A percentile compares a stretch with the other conserved stretches of the same genome.
Conservation (phyloP, 2,329 filamentous ascomycete genomes). For the Orbilia oligospora region DNA sequence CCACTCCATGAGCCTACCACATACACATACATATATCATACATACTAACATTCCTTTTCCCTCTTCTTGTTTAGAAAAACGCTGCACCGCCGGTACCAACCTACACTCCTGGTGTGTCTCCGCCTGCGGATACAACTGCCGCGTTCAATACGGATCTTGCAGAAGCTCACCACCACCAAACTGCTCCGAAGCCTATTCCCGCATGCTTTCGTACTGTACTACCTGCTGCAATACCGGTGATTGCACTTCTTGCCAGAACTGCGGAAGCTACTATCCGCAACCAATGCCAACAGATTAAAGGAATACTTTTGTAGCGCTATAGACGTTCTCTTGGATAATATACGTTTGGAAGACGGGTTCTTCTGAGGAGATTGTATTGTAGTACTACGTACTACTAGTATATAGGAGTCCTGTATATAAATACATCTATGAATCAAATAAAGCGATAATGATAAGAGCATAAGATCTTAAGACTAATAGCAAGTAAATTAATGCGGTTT, state of each 20-base stretch:
- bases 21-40: not conserved
- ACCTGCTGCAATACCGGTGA: constrained; percentile 21
- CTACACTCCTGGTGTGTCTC: constrained; percentile 28
- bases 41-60: constrained; percentile 17
- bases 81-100: constrained; percentile 25
- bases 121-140: constrained; percentile 57
- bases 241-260: constrained; percentile 34
- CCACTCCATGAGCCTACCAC: no score
- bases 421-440: no score
- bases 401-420: no score
- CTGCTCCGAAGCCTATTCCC: constrained; percentile 40
- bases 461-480: no score
- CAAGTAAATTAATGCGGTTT: no score
- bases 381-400: no score
- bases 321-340: not conserved
- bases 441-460: no score
- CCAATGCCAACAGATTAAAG: constrained; percentile 17
- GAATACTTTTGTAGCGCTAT: no score
- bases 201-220: constrained; percentile 35
- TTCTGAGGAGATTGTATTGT: no score
- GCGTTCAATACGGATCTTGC: constrained; percentile 36
- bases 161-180: constrained; percentile 22
- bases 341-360: not conserved
- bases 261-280: constrained; percentile 30
- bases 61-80: constrained; percentile 36